phyloP scores from a whole-genome alignment of 257 asterid species.

The Euphrasia confusa region DNA sequence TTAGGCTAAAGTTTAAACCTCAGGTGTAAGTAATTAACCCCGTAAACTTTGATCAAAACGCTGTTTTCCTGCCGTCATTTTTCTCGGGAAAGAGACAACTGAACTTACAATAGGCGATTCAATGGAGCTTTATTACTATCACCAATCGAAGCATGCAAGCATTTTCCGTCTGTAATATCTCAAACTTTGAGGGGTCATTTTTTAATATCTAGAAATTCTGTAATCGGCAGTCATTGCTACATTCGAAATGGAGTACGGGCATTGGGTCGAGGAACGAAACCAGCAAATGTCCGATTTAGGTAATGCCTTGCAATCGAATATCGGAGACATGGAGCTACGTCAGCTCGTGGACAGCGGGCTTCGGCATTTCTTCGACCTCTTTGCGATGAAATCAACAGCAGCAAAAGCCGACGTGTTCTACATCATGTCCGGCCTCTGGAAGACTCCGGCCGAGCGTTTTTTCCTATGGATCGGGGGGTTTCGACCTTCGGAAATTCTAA shows the following conservation, averaged over 20 bases:
- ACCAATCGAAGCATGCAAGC: too few species aligned
- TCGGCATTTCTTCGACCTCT: slow-evolving; percentile 68
- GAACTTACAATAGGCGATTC: too few species aligned
- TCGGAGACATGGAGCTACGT: slow-evolving; percentile 52
- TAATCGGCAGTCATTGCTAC: slow-evolving; percentile 46
- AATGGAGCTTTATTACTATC: too few species aligned
- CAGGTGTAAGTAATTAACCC: too few species aligned
- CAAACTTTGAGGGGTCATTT: too few species aligned
- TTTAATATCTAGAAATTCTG: too few species aligned
- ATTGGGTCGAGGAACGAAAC: slow-evolving; percentile 81
- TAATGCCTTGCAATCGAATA: slow-evolving; percentile 53
- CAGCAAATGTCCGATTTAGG: slow-evolving; percentile 47
- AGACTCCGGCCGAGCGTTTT: slow-evolving; percentile 77
- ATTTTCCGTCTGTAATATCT: background rate
- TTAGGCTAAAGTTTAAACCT: too few species aligned
- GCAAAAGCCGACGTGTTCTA: slow-evolving; percentile 78
- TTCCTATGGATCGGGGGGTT: slow-evolving; percentile 95
- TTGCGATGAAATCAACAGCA: slow-evolving; percentile 70
- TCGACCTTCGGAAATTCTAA: slow-evolving; percentile 80
- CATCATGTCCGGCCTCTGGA: slow-evolving; percentile 84
- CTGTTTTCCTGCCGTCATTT: too few species aligned
- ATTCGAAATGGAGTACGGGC: slow-evolving; percentile 71
- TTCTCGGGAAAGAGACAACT: too few species aligned
- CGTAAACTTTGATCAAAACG: too few species aligned
- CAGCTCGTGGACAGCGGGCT: slow-evolving; percentile 50